These are phyloP conservation scores for Taiwanofungus camphoratus DNA, from an alignment of 1,284 basidiomycete species.

Conservation along the genomic window DNA sequence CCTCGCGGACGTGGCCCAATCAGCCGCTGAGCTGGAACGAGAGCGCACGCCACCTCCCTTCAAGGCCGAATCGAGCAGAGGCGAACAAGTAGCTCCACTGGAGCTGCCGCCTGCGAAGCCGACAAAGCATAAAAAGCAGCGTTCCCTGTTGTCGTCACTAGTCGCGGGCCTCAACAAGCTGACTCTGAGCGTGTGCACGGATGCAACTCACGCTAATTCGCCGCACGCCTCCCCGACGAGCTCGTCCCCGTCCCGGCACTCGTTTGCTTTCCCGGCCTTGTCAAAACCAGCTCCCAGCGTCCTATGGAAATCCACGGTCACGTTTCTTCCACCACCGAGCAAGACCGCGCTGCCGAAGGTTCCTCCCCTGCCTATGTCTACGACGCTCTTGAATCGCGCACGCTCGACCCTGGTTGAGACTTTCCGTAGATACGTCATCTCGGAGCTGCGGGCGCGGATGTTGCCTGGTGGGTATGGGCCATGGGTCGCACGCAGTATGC, in stretches of 20 bases:
- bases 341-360: slow-evolving; percentile 20
- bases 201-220: slow-evolving; percentile 7
- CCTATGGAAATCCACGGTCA: slow-evolving; percentile 9
- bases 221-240: slow-evolving; percentile 8
- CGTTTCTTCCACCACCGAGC: slow-evolving; percentile 12
- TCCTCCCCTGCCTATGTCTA: slow-evolving; percentile 10
- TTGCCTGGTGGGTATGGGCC: slow-evolving; percentile 36
- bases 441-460: slow-evolving; percentile 31
- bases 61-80: slow-evolving; percentile 5
- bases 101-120: slow-evolving; percentile 17
- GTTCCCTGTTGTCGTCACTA: slow-evolving; percentile 60
- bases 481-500: slow-evolving; percentile 51
- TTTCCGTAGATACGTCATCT: slow-evolving; percentile 63
- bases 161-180: slow-evolving; percentile 46
- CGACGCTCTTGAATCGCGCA: slow-evolving; percentile 56
- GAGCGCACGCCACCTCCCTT: slow-evolving; percentile 20
- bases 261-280: not conserved
- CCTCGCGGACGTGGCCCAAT: slow-evolving; percentile 46
- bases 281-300: slow-evolving; percentile 1
- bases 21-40: slow-evolving; percentile 14
- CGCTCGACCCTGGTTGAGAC: slow-evolving; percentile 73
- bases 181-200: slow-evolving; percentile 8
- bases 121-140: slow-evolving; percentile 49
- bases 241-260: not conserved
- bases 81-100: slow-evolving; percentile 2